These are phyloP conservation scores for Cylindrotheca closterium DNA, from an alignment of 108 stramenopile species.

Conservation along the genomic window DNA sequence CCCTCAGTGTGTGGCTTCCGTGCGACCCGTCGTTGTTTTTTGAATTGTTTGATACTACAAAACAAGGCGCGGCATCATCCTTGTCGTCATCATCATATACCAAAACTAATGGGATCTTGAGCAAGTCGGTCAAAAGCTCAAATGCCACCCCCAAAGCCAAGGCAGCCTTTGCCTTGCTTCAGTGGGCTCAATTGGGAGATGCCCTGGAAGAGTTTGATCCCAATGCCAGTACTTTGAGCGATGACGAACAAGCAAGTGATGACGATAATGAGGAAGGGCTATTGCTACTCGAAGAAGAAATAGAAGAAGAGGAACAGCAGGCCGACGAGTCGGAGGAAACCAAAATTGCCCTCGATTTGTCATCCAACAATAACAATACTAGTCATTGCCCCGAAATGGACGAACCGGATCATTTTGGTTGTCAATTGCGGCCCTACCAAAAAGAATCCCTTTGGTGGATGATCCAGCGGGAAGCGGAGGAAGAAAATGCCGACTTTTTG, in stretches of 20 bases:
- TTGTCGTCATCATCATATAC: not conserved
- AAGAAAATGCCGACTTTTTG: conserved; percentile 5
- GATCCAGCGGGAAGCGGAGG: conserved; percentile 59
- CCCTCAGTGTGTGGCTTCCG: not conserved
- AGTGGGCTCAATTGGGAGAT: conserved; percentile 81
- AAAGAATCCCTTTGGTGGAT: conserved; percentile 79
- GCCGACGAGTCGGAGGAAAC: conserved; percentile 23
- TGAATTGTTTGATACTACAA: conserved; percentile 33
- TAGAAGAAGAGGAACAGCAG: conserved; percentile 22
- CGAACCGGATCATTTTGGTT: conserved; percentile 52
- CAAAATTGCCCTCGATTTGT: not conserved
- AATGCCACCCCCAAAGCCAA: conserved; percentile 3
- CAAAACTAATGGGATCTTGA: conserved; percentile 1
- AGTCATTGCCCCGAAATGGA: conserved; percentile 28
- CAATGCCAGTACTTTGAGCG: not conserved
- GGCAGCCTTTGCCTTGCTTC: conserved; percentile 74
- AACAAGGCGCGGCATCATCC: too few species aligned
- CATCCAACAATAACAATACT: not conserved
- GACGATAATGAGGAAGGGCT: conserved; percentile 16
- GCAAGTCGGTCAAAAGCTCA: not conserved
- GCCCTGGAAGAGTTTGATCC: conserved; percentile 20
- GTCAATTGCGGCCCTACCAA: conserved; percentile 72
- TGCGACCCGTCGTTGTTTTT: conserved; percentile 52
- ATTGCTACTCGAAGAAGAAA: conserved; percentile 17
- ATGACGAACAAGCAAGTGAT: conserved; percentile 1